Conservation (phyloP, 2,329 filamentous ascomycete genomes). For the Verticillium nonalfalfae region DNA sequence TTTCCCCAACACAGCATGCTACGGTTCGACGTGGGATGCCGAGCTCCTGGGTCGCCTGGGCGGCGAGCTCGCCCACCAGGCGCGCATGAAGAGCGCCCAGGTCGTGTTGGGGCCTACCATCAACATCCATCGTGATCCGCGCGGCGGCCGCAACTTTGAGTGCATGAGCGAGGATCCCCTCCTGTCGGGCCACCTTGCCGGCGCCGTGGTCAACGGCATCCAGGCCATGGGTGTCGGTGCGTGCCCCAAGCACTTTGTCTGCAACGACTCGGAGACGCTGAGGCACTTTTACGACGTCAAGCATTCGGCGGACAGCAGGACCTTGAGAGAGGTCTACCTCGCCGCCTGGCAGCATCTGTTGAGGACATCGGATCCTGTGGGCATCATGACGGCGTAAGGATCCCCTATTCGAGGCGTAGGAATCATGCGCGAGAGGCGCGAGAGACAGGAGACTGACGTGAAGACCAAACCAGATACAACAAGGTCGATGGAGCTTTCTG, state of each 20-base stretch:
- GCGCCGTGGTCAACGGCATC: slow-evolving; percentile 30
- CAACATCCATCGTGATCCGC: slow-evolving; percentile 34
- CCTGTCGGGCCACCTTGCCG: slow-evolving; percentile 31
- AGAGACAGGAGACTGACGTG: not conserved
- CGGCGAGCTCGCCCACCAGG: slow-evolving; percentile 11
- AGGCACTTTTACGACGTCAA: slow-evolving; percentile 12
- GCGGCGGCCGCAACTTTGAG: slow-evolving; percentile 37
- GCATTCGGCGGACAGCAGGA: slow-evolving; percentile 2
- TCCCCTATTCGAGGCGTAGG: no score
- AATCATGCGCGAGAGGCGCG: not conserved
- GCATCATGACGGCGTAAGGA: slow-evolving; percentile 13
- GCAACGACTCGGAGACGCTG: slow-evolving; percentile 24
- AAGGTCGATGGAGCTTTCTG: slow-evolving; percentile 18
- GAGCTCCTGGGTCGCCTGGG: slow-evolving; percentile 9
- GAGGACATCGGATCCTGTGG: slow-evolving; percentile 7
- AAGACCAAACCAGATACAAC: slow-evolving; percentile 13
- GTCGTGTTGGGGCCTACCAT: slow-evolving; percentile 60
- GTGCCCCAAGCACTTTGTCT: slow-evolving; percentile 32
- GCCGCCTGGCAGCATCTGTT: slow-evolving; percentile 13
- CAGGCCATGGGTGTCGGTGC: slow-evolving; percentile 26
- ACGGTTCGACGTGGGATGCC: slow-evolving; percentile 12
- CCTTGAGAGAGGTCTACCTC: slow-evolving; percentile 13
- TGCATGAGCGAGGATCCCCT: slow-evolving; percentile 36
- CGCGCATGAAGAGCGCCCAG: slow-evolving; percentile 57
- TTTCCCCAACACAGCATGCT: slow-evolving; percentile 12